Percentiles rank a stretch among this genome's conserved stretches.
phyloP scores from a whole-genome alignment of 345 rosid genomes.

The Sisymbrium altissimum region DNA sequence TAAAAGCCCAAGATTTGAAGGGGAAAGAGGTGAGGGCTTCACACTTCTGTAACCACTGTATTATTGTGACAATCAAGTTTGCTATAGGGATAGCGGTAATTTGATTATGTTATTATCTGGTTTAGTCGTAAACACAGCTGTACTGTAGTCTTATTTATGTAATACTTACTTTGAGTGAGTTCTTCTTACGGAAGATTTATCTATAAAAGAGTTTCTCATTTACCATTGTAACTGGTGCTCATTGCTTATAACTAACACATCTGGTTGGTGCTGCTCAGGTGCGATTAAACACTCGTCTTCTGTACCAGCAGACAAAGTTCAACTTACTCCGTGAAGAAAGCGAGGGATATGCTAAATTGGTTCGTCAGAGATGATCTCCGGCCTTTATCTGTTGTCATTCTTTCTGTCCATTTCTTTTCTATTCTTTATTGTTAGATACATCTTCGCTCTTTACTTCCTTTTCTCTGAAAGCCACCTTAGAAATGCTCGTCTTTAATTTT shows the following conservation, averaged over 20 bases:
- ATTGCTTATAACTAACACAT: slow-evolving; percentile 19
- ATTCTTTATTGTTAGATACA: slow-evolving; percentile 15
- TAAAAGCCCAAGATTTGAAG: slow-evolving; percentile 96
- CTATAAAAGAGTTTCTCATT: neutral
- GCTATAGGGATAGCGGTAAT: neutral
- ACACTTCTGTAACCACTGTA: slow-evolving; percentile 17
- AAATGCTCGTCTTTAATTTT: slow-evolving; percentile 1
- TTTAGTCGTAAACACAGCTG: slow-evolving; percentile 16
- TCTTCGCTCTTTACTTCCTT: neutral
- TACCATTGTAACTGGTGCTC: slow-evolving; percentile 18
- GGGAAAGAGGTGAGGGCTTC: slow-evolving; percentile 83
- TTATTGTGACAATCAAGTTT: slow-evolving; percentile 8
- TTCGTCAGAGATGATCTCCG: slow-evolving; percentile 31
- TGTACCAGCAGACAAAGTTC: slow-evolving; percentile 98
- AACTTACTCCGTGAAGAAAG: slow-evolving; percentile 98
- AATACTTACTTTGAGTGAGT: slow-evolving; percentile 7
- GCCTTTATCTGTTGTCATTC: slow-evolving; percentile 4
- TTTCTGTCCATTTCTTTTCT: neutral
- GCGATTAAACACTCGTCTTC: slow-evolving; percentile 95
- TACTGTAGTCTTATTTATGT: slow-evolving; percentile 11
- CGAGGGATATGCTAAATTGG: slow-evolving; percentile 99
- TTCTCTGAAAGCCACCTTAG: neutral
- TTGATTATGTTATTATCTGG: neutral
- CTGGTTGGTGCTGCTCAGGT: slow-evolving; percentile 56
- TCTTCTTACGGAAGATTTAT: slow-evolving; percentile 7